Evolutionary conservation across 2,329 filamentous ascomycete species (phyloP).

Genomic region (Colletotrichum cereale): DNA sequence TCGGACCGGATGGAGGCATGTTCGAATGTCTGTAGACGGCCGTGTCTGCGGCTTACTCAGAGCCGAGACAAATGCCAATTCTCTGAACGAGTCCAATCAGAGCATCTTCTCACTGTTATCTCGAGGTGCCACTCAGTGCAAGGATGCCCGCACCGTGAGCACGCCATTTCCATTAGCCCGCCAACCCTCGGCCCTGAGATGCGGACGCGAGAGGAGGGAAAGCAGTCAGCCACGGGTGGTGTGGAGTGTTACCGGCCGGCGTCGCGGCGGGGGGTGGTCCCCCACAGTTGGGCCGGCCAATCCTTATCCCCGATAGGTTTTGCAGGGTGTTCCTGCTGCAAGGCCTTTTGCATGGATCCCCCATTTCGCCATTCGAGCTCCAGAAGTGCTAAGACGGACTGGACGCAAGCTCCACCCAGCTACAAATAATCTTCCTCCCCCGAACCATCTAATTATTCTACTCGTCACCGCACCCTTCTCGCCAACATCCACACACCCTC

Average conservation of each 20-base stretch:
- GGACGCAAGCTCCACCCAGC: conserved; percentile 26
- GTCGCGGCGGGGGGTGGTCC: background rate
- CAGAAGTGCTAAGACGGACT: conserved; percentile 36
- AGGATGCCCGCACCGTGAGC: conserved; percentile 10
- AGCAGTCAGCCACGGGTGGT: conserved; percentile 26
- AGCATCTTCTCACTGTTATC: conserved; percentile 2
- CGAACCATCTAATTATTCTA: background rate
- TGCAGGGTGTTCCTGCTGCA: conserved; percentile 34
- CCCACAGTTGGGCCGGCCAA: conserved; percentile 32
- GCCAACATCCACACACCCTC: no score
- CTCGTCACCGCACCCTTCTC: conserved; percentile 1
- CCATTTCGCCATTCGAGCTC: conserved; percentile 37
- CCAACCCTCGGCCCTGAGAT: conserved; percentile 14
- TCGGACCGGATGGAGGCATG: background rate
- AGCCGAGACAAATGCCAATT: background rate
- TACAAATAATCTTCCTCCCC: conserved; percentile 30
- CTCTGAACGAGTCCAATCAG: background rate
- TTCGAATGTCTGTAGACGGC: background rate
- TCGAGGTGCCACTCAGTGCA: background rate
- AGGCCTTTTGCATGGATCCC: conserved; percentile 34
- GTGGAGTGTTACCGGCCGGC: conserved; percentile 27
- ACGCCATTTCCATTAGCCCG: background rate
- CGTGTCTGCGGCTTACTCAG: background rate
- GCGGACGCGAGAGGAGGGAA: conserved; percentile 9
- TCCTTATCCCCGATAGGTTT: conserved; percentile 36